Evolutionary conservation across 164 flowering plant species (phyloP).

Genomic region (Echeveria elegans): DNA sequence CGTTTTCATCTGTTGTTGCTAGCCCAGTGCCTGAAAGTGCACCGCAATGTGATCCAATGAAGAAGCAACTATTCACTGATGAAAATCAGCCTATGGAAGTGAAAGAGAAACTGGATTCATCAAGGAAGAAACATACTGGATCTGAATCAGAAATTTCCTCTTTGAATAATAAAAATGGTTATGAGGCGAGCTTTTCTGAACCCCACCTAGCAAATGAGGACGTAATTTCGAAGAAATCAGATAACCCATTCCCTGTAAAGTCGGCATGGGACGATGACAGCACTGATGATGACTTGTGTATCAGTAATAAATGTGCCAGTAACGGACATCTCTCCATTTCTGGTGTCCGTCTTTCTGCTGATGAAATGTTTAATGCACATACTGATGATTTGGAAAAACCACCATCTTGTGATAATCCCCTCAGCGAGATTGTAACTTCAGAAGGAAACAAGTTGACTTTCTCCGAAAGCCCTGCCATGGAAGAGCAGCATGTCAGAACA

Average conservation of each 20-base stretch:
- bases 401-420: not conserved
- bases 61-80: constrained; percentile 23
- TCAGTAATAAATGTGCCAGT: constrained; percentile 17
- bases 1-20: constrained; percentile 28
- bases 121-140: not conserved
- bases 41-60: constrained; percentile 31
- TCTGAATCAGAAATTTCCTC: not conserved
- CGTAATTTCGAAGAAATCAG: not conserved
- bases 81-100: constrained; percentile 20
- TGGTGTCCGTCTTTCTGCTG: constrained; percentile 15
- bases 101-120: constrained; percentile 22
- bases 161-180: not conserved
- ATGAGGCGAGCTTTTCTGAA: not conserved
- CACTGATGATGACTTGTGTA: constrained; percentile 23
- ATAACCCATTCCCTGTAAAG: constrained; percentile 12
- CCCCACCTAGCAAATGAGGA: not conserved
- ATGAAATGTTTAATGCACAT: not conserved
- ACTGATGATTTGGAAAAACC: not conserved
- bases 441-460: not conserved
- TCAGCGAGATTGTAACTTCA: constrained; percentile 1
- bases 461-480: constrained; percentile 4
- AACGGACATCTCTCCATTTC: constrained; percentile 17
- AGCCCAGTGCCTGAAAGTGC: constrained; percentile 20
- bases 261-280: constrained; percentile 14
- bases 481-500: constrained; percentile 19